A percentile compares a stretch with the other conserved stretches of the same genome.
These are phyloP conservation scores for Epithele typhae DNA, from an alignment of 768 basidiomycete genomes.

Conservation along the genomic window DNA sequence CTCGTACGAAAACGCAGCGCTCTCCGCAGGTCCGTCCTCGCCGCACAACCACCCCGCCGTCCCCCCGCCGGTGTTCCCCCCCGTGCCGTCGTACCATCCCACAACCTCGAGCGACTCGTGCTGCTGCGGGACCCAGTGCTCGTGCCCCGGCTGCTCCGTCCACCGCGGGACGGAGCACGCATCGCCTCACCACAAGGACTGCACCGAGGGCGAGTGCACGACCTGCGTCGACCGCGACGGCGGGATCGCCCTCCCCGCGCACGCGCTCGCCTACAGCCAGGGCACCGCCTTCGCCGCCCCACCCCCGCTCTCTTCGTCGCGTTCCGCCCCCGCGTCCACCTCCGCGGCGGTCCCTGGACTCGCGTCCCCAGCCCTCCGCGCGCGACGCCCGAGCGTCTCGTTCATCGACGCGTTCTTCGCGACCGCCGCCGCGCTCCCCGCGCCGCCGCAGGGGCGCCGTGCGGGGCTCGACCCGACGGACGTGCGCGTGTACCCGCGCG, in stretches of 20 bases:
- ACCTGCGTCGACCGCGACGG: constrained; percentile 55
- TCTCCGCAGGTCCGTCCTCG: constrained; percentile 8
- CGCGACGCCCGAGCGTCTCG: constrained; percentile 17
- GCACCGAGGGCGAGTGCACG: constrained; percentile 46
- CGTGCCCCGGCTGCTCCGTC: constrained; percentile 69
- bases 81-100: constrained; percentile 57
- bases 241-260: constrained; percentile 36
- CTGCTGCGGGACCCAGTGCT: constrained; percentile 64
- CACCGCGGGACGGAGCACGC: constrained; percentile 56
- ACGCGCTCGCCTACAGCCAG: constrained; percentile 4
- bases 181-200: constrained; percentile 32
- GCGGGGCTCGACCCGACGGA: constrained; percentile 48
- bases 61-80: constrained; percentile 35
- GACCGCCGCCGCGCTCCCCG: constrained; percentile 65
- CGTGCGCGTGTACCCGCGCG: constrained; percentile 39
- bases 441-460: constrained; percentile 52
- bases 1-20: not conserved
- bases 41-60: not conserved
- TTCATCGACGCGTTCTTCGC: constrained; percentile 64
- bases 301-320: not conserved
- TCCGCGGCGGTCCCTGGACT: not conserved
- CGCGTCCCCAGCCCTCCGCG: not conserved
- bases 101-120: constrained; percentile 62
- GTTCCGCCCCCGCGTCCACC: not conserved
- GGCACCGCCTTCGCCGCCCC: not conserved